These are phyloP conservation scores for Jamesozyma hellenica DNA, from an alignment of 805 yeast species.

Conservation along the genomic window DNA sequence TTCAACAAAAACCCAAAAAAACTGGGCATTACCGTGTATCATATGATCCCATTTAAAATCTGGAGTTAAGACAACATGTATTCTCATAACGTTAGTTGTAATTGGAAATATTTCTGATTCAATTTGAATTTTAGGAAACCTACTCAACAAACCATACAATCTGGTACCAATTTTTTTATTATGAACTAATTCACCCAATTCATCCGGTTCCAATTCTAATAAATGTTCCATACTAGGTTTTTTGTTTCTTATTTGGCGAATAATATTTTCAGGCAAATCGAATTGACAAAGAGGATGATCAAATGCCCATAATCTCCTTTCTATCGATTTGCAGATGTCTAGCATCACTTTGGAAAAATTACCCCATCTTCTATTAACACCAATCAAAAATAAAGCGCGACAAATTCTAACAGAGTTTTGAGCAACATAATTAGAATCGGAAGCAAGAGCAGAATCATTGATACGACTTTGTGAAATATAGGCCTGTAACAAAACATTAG, in stretches of 20 bases:
- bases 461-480: constrained; percentile 68
- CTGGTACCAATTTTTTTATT: constrained; percentile 63
- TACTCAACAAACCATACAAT: constrained; percentile 48
- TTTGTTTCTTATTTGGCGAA: constrained; percentile 51
- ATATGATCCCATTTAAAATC: constrained; percentile 81
- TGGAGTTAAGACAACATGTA: constrained; percentile 59
- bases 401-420: constrained; percentile 91
- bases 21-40: constrained; percentile 72
- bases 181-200: constrained; percentile 84
- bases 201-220: constrained; percentile 62
- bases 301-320: constrained; percentile 76
- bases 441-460: constrained; percentile 68
- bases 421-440: constrained; percentile 89
- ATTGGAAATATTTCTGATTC: constrained; percentile 83
- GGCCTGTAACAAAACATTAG: constrained; percentile 79
- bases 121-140: constrained; percentile 67
- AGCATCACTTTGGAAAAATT: constrained; percentile 61
- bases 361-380: constrained; percentile 90
- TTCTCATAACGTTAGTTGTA: constrained; percentile 74
- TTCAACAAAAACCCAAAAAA: constrained; percentile 89
- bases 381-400: constrained; percentile 79
- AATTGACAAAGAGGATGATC: constrained; percentile 87
- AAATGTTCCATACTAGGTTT: constrained; percentile 61
- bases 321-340: constrained; percentile 78
- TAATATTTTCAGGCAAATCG: constrained; percentile 59